These are phyloP conservation scores for Hyaloperonospora brassicae DNA, from an alignment of 352 stramenopile genomes.

Conservation along the genomic window DNA sequence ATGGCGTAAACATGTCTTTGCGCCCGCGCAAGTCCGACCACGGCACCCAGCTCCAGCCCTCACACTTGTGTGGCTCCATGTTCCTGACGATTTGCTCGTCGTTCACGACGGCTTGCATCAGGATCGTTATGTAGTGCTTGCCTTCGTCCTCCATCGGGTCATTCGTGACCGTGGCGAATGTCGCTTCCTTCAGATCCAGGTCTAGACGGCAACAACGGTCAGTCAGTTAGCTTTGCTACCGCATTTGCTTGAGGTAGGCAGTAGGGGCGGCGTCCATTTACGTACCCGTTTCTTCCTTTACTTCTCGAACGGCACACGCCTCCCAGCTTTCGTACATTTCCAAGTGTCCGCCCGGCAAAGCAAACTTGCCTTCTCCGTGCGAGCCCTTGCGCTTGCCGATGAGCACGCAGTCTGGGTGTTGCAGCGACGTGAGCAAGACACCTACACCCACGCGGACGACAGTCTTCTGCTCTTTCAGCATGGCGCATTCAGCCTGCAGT, in stretches of 20 bases:
- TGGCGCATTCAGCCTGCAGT: slow-evolving; percentile 51
- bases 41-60: slow-evolving; percentile 59
- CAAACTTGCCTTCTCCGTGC: slow-evolving; percentile 66
- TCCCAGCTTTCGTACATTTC: slow-evolving; percentile 81
- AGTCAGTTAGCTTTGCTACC: slow-evolving; percentile 1
- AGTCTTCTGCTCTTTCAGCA: slow-evolving; percentile 49
- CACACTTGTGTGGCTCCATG: slow-evolving; percentile 82
- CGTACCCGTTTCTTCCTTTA: slow-evolving; percentile 77
- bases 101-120: slow-evolving; percentile 63
- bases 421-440: slow-evolving; percentile 57
- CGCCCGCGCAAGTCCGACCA: slow-evolving; percentile 42
- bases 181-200: slow-evolving; percentile 42
- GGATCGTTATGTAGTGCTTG: slow-evolving; percentile 85
- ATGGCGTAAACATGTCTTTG: slow-evolving; percentile 71
- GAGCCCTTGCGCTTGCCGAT: slow-evolving; percentile 67
- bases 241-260: background rate
- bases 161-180: slow-evolving; percentile 73
- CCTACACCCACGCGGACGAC: slow-evolving; percentile 70
- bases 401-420: slow-evolving; percentile 61
- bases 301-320: slow-evolving; percentile 66
- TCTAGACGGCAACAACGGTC: slow-evolving; percentile 24
- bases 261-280: slow-evolving; percentile 1
- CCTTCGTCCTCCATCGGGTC: slow-evolving; percentile 72
- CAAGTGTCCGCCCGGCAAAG: slow-evolving; percentile 68
- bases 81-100: slow-evolving; percentile 43